Evolutionary conservation across 495 filamentous ascomycete genomes (phyloP).

Genomic region (Aspergillus sclerotiicarbonarius): DNA sequence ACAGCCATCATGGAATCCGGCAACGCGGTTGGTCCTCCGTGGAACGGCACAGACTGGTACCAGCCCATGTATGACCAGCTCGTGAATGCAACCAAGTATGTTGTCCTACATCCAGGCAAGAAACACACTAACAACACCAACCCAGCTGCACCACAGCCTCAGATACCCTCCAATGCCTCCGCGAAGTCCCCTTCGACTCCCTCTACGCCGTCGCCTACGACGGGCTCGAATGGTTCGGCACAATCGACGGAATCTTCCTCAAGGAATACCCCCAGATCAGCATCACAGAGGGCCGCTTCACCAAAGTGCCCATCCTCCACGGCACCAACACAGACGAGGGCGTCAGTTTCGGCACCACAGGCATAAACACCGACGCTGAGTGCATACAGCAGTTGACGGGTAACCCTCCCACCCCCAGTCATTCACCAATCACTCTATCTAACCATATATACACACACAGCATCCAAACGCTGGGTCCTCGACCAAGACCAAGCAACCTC

Average conservation of each 20-base stretch:
- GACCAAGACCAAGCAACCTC: constrained; percentile 27
- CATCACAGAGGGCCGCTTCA: constrained; percentile 31
- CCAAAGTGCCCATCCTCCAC: constrained; percentile 45
- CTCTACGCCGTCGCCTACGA: constrained; percentile 53
- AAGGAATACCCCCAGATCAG: constrained; percentile 38
- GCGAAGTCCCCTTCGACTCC: constrained; percentile 52
- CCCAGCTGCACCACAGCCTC: constrained; percentile 53
- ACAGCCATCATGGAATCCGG: constrained; percentile 71
- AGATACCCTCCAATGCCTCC: constrained; percentile 64
- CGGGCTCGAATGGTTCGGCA: constrained; percentile 39
- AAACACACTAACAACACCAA: neutral
- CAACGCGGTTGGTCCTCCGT: constrained; percentile 37
- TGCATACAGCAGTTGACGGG: constrained; percentile 41
- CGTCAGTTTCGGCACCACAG: constrained; percentile 43
- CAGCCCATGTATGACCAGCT: constrained; percentile 42
- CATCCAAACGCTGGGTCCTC: constrained; percentile 39
- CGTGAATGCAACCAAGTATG: constrained; percentile 31
- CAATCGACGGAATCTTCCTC: constrained; percentile 54
- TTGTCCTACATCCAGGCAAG: neutral
- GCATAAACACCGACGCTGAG: constrained; percentile 43
- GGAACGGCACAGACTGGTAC: constrained; percentile 41
- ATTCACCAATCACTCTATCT: neutral
- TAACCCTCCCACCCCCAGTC: constrained; percentile 9
- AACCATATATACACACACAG: constrained; percentile 11
- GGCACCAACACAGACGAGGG: constrained; percentile 53